Evolutionary conservation across 2,329 filamentous ascomycete species (phyloP), one percentile per base, ranked within the genome.

Genomic region (Kalmusia sp.): DNA sequence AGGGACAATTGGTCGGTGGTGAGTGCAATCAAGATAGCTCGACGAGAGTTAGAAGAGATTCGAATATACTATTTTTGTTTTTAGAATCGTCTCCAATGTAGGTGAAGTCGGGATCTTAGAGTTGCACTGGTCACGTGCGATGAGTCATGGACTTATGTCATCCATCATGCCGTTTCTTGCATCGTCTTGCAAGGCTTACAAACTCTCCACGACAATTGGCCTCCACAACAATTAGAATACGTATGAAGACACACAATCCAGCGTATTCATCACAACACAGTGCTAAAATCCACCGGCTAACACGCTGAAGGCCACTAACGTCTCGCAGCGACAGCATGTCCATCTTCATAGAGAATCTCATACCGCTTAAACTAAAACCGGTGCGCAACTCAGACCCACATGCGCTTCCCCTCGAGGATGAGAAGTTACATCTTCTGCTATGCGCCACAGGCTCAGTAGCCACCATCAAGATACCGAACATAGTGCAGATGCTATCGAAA

Each of bases 401-500:
- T 51, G 57, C 51, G 6, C 62, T 73, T 27, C 61, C 70, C 6
- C 64, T 68, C 25, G 57, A 59, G 24, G 69, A 72, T 62, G 62
- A 57, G 15, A 72, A 65, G 65, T 75, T 75, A 11, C 87, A 90
- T 67, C 77, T 90, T 46, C 79, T 92, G 14, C 80, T 91, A 35
- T 86, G 84, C 31, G 85, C 86, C 33, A 87, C 83, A 27, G 88
- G 88, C 43, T 88, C 89, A 1, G 91, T 96, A n/a, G 93, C 93
- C 12, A 92, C 90, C 6, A 96, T 96, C 68, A 97, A 97, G 70
- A 74, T 82, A 52, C 79, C 79, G 1, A 70, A 73, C 51, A 81
- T 82, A 41, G 67, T 81, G 34, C 67, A 76, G 15, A 80, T 86
- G 1, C 82, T 93, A 3, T 80, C 81, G 63, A 65, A 70, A 59